These are phyloP conservation scores for Sphagnum magellanicum DNA, from an alignment of 228 moss, liverwort and hornwort species.

Conservation along the genomic window DNA sequence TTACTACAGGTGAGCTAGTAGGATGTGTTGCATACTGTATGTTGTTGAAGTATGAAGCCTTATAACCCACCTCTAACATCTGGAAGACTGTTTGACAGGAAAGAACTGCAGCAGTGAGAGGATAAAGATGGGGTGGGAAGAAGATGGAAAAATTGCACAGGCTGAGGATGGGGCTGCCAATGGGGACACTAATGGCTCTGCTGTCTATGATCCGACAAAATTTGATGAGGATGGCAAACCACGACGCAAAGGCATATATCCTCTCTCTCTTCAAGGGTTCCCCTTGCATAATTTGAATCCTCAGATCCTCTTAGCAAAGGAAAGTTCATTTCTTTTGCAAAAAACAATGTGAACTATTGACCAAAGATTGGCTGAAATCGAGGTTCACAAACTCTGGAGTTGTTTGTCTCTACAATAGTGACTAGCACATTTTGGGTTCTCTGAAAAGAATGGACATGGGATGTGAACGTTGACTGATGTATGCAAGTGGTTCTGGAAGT, in stretches of 20 bases:
- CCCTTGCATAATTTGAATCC: too few species aligned
- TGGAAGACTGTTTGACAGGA: too few species aligned
- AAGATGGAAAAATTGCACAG: constrained; percentile 22
- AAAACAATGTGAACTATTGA: background rate
- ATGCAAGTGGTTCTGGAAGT: constrained; percentile 6
- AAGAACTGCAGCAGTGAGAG: too few species aligned
- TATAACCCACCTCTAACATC: too few species aligned
- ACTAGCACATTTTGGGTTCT: background rate
- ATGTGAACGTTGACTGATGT: background rate
- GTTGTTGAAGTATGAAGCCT: too few species aligned
- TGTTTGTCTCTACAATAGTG: background rate
- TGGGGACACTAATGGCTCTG: constrained; percentile 21
- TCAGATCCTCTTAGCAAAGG: background rate
- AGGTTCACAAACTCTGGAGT: background rate
- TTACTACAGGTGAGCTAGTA: too few species aligned
- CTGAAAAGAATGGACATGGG: background rate
- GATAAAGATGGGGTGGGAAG: too few species aligned
- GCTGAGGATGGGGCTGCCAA: constrained; percentile 19
- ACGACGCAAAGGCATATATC: constrained; percentile 26
- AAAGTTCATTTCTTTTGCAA: background rate
- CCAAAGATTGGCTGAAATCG: background rate
- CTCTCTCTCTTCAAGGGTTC: background rate
- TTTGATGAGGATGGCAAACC: constrained; percentile 61
- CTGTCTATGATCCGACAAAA: background rate
- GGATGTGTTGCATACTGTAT: too few species aligned